Conservation (phyloP, 345 rosid species). For the Salix suchowensis region DNA sequence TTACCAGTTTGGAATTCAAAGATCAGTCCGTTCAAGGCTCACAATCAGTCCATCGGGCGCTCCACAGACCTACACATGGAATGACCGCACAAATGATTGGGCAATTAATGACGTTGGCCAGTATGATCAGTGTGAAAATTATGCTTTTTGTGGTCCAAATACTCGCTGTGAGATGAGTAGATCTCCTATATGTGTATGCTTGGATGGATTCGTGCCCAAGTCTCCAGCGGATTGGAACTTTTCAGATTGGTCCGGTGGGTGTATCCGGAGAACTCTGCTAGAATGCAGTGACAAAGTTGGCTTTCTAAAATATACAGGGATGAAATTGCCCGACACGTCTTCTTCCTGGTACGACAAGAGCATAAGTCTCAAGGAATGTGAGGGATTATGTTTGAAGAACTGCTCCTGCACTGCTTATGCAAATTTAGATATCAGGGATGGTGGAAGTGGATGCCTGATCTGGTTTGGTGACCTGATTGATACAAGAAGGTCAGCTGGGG, state of each 20-base stretch:
- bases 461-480: slow-evolving; percentile 17
- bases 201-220: too few relatives aligned
- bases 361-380: too few relatives aligned
- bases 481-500: slow-evolving; percentile 41
- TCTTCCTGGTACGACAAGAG: too few relatives aligned
- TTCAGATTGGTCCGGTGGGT: neutral
- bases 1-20: neutral
- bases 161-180: neutral
- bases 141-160: slow-evolving; percentile 1
- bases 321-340: too few relatives aligned
- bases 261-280: too few relatives aligned
- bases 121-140: neutral
- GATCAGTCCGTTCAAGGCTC: neutral
- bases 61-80: neutral
- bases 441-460: too few relatives aligned
- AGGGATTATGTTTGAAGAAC: too few relatives aligned
- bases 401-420: slow-evolving; percentile 18
- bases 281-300: too few relatives aligned
- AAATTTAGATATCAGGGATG: neutral
- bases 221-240: too few relatives aligned
- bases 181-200: too few relatives aligned
- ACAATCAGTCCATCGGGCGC: slow-evolving; percentile 5
- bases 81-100: neutral
- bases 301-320: too few relatives aligned
- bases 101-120: slow-evolving; percentile 1